phyloP scores from a whole-genome alignment of 768 basidiomycete genomes.

The Fistulinella prunicolor region DNA sequence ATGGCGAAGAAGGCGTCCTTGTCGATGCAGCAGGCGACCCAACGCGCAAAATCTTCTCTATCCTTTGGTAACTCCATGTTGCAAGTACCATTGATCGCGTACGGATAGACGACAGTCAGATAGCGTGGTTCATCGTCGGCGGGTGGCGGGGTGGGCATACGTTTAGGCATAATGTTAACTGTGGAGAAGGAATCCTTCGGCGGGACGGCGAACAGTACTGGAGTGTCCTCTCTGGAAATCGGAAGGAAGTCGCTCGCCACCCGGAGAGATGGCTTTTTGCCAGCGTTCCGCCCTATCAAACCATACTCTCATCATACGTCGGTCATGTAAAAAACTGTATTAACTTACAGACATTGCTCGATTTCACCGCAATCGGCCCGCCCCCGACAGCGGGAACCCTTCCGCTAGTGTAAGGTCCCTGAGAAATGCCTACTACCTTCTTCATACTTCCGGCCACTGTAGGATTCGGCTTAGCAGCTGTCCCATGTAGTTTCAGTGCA shows the following conservation, averaged over 20 bases:
- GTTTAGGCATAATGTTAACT: conserved; percentile 40
- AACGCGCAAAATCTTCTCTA: conserved; percentile 37
- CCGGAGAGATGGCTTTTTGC: conserved; percentile 6
- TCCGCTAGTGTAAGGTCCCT: too few species aligned
- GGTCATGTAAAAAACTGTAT: not conserved
- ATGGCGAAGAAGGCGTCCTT: conserved; percentile 36
- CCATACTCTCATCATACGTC: not conserved
- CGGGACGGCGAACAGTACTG: too few species aligned
- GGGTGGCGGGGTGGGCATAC: conserved; percentile 40
- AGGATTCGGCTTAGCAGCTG: too few species aligned
- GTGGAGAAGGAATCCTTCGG: too few species aligned
- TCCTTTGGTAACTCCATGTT: conserved; percentile 41
- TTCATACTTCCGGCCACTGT: too few species aligned
- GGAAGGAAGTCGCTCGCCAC: too few species aligned
- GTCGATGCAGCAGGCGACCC: conserved; percentile 43
- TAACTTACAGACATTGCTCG: conserved; percentile 28
- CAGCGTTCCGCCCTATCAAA: conserved; percentile 17
- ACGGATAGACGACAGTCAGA: conserved; percentile 43
- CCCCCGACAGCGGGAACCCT: conserved; percentile 29
- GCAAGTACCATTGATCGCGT: conserved; percentile 36
- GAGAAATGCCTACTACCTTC: too few species aligned
- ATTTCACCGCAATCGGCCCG: conserved; percentile 25
- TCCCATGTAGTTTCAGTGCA: too few species aligned
- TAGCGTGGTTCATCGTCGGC: conserved; percentile 44
- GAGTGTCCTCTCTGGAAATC: too few species aligned